Evolutionary conservation across 177 flowering plant species (phyloP).

Genomic region (Vitis hybrid): DNA sequence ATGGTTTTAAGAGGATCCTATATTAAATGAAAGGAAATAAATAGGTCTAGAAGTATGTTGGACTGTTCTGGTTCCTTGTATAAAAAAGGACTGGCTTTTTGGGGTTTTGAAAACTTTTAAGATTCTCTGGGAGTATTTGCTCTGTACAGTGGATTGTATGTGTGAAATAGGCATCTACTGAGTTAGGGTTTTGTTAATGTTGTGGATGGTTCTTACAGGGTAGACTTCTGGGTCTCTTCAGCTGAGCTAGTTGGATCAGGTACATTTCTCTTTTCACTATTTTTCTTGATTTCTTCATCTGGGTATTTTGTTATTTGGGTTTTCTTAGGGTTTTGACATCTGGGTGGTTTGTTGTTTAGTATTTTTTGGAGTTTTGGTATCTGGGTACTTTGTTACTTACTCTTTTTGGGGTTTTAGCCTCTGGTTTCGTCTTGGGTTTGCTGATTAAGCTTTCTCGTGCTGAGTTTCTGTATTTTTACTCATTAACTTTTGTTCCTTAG

Average conservation of each 20-base stretch:
- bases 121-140: neutral
- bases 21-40: neutral
- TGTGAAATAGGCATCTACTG: too few relatives aligned
- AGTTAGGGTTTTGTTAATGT: neutral
- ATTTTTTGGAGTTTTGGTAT: constrained; percentile 2
- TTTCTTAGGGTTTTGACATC: neutral
- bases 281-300: constrained; percentile 2
- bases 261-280: neutral
- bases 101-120: neutral
- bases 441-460: neutral
- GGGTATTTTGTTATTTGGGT: neutral
- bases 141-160: too few relatives aligned
- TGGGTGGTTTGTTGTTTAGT: neutral
- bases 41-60: neutral
- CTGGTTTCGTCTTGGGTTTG: neutral
- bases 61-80: neutral
- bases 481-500: neutral
- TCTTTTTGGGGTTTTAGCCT: neutral
- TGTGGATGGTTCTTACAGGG: neutral
- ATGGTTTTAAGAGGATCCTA: neutral
- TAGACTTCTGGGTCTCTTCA: neutral
- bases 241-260: constrained; percentile 14
- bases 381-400: neutral
- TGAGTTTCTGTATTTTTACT: neutral
- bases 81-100: neutral